Conservation (phyloP, 768 basidiomycete genomes). For the Serendipita sp. region DNA sequence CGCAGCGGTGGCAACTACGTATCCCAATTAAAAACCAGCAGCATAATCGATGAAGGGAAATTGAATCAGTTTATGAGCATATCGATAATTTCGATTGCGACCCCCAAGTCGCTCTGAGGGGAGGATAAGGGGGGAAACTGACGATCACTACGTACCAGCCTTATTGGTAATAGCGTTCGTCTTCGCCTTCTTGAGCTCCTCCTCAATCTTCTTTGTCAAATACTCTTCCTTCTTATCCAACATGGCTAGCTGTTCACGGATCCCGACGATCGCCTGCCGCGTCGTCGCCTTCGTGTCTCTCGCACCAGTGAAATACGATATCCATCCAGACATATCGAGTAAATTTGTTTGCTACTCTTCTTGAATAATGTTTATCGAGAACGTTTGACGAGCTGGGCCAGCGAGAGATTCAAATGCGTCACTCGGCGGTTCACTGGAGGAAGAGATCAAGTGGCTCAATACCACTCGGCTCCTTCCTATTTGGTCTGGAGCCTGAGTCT, state of each 20-base stretch:
- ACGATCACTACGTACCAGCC: constrained; percentile 44
- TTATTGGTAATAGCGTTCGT: constrained; percentile 90
- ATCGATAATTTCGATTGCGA: not conserved
- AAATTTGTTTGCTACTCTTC: not conserved
- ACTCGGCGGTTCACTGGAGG: too few species aligned
- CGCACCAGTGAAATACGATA: constrained; percentile 80
- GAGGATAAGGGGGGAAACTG: not conserved
- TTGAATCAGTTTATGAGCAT: not conserved
- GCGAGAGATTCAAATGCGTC: too few species aligned
- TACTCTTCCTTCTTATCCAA: constrained; percentile 99
- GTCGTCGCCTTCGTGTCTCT: constrained; percentile 72
- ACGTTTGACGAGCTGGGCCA: too few species aligned
- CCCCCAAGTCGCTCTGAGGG: not conserved
- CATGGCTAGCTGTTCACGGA: constrained; percentile 89
- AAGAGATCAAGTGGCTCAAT: too few species aligned
- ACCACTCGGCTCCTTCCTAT: too few species aligned
- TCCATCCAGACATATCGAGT: constrained; percentile 31
- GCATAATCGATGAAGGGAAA: not conserved
- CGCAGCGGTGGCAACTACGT: constrained; percentile 68
- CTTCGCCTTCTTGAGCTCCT: constrained; percentile 80
- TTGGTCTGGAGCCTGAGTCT: too few species aligned
- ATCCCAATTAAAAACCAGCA: not conserved
- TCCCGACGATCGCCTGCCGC: constrained; percentile 79
- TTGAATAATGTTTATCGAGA: too few species aligned
- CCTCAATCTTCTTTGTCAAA: constrained; percentile 90